Evolutionary conservation across 2,329 filamentous ascomycete genomes (phyloP), one percentile per base, ranked within the genome.

Genomic region (Pseudohalonectria lignicola): DNA sequence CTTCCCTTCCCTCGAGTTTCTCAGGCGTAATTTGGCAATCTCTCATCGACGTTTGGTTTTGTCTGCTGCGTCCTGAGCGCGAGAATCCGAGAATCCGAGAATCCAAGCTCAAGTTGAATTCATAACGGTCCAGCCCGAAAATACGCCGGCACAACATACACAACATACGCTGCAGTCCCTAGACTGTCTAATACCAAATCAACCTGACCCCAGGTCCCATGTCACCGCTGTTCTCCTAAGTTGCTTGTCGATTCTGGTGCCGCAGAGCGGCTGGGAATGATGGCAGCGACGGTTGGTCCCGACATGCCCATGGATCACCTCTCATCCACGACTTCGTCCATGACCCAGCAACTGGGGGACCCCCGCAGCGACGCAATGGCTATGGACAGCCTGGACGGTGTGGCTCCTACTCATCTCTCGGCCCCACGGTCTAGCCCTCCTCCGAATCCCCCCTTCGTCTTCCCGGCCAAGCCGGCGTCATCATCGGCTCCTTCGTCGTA

Each of bases 381-480:
- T 7, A 26, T 26, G 23, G 23, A 8, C 7, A 26, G 12, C 8
- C 23, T n/a, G n/a, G n/a, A n/a, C n/a, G n/a, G n/a, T n/a, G n/a
- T n/a, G n/a, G n/a, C n/a, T n/a, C n/a, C n/a, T n/a, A n/a, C n/a
- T n/a, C n/a, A 26, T 7, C 23, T 8, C 23, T 61, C 62, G 34
- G 41, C 43, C 2, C 57, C 59, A 37, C 53, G 53, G 37, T 51
- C 53, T 31, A 53, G 56, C 18, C 47, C 58, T 19, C 69, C 71
- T 37, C 76, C 76, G 34, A 82, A 82, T 38, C 77, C 79, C 21
- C 69, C 69, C 5, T 82, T 82, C 49, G 67, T 76, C 41, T 82
- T 82, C 48, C 79, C 78, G 2, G 57, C 64, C 17, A 57, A 62
- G 33, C 58, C 67, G 7, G 54, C 68, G 1, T 61, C 70, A 6